phyloP scores from a whole-genome alignment of 2,329 filamentous ascomycete species.

The Trichoderma guizhouense region DNA sequence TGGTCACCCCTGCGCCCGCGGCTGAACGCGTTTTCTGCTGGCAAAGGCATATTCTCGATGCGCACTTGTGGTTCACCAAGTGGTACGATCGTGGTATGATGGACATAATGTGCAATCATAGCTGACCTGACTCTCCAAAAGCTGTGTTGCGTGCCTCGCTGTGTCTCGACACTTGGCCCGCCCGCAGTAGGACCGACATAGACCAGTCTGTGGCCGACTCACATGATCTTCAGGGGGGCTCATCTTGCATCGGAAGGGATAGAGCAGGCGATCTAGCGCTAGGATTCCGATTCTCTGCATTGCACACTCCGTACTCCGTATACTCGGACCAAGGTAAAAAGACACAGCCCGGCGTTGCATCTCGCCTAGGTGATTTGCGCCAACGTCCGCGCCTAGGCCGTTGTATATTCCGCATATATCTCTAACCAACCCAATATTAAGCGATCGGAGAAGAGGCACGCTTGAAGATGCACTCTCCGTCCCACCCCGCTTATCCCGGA shows the following conservation, averaged over 20 bases:
- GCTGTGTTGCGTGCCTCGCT: not conserved
- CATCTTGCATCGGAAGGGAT: conserved; percentile 7
- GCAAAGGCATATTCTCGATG: not conserved
- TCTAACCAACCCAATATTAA: conserved; percentile 7
- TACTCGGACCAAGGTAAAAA: not conserved
- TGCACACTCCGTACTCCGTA: not conserved
- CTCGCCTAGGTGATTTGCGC: not conserved
- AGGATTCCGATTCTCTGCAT: conserved; percentile 5
- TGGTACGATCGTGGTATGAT: not conserved
- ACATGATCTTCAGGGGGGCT: conserved; percentile 9
- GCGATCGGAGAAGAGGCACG: conserved; percentile 9
- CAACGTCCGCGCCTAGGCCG: not conserved
- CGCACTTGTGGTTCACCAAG: not conserved
- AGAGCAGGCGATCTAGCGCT: conserved; percentile 10
- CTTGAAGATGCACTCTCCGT: conserved; percentile 14
- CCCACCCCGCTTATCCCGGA: not conserved
- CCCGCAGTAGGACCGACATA: conserved; percentile 14
- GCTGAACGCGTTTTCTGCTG: not conserved
- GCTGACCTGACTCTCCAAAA: not conserved
- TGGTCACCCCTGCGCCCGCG: not conserved
- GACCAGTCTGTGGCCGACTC: not conserved
- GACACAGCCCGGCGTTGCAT: not conserved
- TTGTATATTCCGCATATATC: not conserved
- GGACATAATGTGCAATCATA: not conserved
- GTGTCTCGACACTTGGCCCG: not conserved